Percentiles rank a stretch among this genome's conserved stretches.
These are phyloP conservation scores for Cryptococcus sp. DNA, from an alignment of 1,284 basidiomycete species.

Conservation along the genomic window DNA sequence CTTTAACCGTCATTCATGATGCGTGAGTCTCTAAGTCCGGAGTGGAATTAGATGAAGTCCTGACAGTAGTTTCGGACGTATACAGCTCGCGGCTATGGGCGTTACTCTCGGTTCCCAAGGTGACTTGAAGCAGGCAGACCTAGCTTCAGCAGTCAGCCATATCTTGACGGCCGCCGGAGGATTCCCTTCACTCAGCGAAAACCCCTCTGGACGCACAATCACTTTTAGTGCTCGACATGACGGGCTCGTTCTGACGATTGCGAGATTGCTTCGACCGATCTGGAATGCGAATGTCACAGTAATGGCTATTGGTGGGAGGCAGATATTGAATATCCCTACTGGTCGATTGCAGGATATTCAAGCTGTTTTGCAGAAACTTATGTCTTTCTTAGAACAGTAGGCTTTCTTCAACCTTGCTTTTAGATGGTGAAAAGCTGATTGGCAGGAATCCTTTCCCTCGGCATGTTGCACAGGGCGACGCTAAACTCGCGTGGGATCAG, in stretches of 20 bases:
- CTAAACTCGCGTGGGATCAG: constrained; percentile 43
- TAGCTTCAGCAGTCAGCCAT: constrained; percentile 22
- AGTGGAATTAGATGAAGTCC: no score
- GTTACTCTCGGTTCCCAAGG: constrained; percentile 25
- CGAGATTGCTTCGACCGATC: constrained; percentile 75
- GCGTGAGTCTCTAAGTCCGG: constrained; percentile 10
- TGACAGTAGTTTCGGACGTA: constrained; percentile 29
- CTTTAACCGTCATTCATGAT: constrained; percentile 18
- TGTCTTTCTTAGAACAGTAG: background rate
- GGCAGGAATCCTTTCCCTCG: constrained; percentile 38
- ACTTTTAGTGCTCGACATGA: constrained; percentile 84
- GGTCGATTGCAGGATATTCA: background rate
- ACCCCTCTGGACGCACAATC: constrained; percentile 42
- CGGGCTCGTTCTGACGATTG: constrained; percentile 81
- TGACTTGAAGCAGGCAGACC: constrained; percentile 23
- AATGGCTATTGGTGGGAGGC: constrained; percentile 15
- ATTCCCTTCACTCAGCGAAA: constrained; percentile 24
- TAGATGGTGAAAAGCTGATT: background rate
- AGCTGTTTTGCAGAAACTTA: background rate
- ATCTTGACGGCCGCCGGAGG: constrained; percentile 30
- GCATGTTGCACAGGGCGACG: constrained; percentile 39
- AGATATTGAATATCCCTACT: constrained; percentile 10
- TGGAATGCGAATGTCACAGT: constrained; percentile 77
- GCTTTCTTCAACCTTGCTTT: background rate
- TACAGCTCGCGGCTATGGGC: constrained; percentile 40